phyloP scores from a whole-genome alignment of 1,139 yeast genomes.

The Lizanozyma gosingica region DNA sequence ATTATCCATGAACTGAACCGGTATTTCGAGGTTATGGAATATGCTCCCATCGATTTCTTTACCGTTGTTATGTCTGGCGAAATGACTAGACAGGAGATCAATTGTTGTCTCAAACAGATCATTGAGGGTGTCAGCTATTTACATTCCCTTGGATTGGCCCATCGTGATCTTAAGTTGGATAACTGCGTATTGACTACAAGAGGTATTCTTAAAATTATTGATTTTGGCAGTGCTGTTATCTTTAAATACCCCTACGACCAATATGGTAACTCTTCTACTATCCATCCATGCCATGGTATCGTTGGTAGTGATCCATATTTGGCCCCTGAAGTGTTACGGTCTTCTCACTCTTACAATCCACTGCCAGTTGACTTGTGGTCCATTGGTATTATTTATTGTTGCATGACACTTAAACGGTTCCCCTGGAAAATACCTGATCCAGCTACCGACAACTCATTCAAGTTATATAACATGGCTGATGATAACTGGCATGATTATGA shows the following conservation, averaged over 20 bases:
- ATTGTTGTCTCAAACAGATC: slow-evolving; percentile 85
- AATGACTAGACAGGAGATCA: slow-evolving; percentile 77
- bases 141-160: slow-evolving; percentile 87
- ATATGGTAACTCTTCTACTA: slow-evolving; percentile 37
- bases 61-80: slow-evolving; percentile 96
- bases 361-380: slow-evolving; percentile 96
- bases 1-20: slow-evolving; percentile 80
- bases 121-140: slow-evolving; percentile 76
- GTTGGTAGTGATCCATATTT: slow-evolving; percentile 97
- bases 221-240: slow-evolving; percentile 93
- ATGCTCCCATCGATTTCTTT: slow-evolving; percentile 92
- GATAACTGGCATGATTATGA: slow-evolving; percentile 45
- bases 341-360: slow-evolving; percentile 70
- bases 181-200: slow-evolving; percentile 83
- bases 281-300: slow-evolving; percentile 82
- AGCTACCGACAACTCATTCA: slow-evolving; percentile 76
- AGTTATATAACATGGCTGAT: slow-evolving; percentile 47
- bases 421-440: slow-evolving; percentile 95
- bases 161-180: slow-evolving; percentile 89
- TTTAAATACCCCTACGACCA: slow-evolving; percentile 85
- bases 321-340: slow-evolving; percentile 88
- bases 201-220: slow-evolving; percentile 87
- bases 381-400: slow-evolving; percentile 87
- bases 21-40: slow-evolving; percentile 95
- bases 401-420: slow-evolving; percentile 88